phyloP scores from a whole-genome alignment of 2,329 filamentous ascomycete species.

The Trichoderma citrinoviride region DNA sequence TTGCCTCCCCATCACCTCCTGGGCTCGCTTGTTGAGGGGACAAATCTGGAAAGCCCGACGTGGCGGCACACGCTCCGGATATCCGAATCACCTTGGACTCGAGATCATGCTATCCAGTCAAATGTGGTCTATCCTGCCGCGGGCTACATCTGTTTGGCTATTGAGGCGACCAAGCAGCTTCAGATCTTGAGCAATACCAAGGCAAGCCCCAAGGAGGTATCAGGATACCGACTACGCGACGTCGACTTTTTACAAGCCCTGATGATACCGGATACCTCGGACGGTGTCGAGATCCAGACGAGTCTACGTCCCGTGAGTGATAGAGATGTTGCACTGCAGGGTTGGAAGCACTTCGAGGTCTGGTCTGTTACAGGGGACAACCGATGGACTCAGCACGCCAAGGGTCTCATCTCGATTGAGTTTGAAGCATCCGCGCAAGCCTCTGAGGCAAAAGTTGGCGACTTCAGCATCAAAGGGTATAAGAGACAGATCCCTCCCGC shows the following conservation, averaged over 20 bases:
- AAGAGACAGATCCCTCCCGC: background rate
- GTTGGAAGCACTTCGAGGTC: background rate
- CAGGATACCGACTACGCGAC: background rate
- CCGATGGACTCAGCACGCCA: background rate
- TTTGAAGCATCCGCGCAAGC: background rate
- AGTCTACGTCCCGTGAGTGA: background rate
- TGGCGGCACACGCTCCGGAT: background rate
- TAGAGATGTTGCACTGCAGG: background rate
- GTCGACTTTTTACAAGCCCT: background rate
- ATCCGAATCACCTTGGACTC: constrained; percentile 1
- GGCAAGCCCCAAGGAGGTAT: background rate
- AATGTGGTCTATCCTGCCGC: constrained; percentile 3
- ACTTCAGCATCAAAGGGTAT: too few relatives aligned
- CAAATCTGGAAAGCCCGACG: background rate
- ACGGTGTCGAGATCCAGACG: background rate
- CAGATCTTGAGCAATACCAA: background rate
- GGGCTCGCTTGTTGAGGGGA: background rate
- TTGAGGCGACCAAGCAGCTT: constrained; percentile 4
- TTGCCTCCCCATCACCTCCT: background rate
- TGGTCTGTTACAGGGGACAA: background rate
- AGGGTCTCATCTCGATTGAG: background rate
- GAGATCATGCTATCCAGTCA: background rate
- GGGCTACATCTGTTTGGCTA: constrained; percentile 12
- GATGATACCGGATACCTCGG: background rate
- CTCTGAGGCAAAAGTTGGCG: background rate